Base-by-base conservation (phyloP, 305 asterid genomes). In the Rubia tinctorum region DNA sequence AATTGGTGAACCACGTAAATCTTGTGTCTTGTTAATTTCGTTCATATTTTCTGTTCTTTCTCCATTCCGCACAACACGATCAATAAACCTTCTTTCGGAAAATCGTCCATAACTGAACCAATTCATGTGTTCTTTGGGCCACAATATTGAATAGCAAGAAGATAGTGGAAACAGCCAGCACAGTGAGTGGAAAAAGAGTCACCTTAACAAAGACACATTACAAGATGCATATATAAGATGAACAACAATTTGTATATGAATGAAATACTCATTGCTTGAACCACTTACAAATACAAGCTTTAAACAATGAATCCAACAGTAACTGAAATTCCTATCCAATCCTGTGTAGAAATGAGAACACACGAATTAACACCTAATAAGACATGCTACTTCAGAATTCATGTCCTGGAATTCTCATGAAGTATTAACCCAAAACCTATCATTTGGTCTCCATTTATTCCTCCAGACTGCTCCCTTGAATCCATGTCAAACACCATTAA, bases 131-230 rank as follows among this genome's bases (percentile, higher is more conserved):
- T 64, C 49, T 66, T 82, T 12, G 89, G 89, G 79, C 88, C 82
- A 0, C 66, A 63, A 73, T 79, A 49, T 44, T 74, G 71, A 73
- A 84, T 85, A 71, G 92, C 97, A 39, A 91, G 77, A 75, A 86
- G 83, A 77, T 86, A 91, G 76, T 81, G 79, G 77, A 85, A 65
- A 76, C 97, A 91, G 67, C 80, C 95, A 49, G 87, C 93, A 65
- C 76, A 85, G 77, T 91, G 97, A 79, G 86, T 77, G 84, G 86
- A 75, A 91, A 91, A n/a, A 91, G 86, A 74, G 91, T 86, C 55
- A 88, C 96, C 97, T 90, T 30, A 75, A 75, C 76, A 37, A 53
- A 53, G 0, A 55, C 75, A 74, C 62, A 66, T 80, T 42, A 65
- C 74, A 61, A 71, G 70, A 75, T 77, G 71, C 45, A 56, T 63